phyloP scores from a whole-genome alignment of 2,329 filamentous ascomycete species.

The Simplicillium aogashimaense region DNA sequence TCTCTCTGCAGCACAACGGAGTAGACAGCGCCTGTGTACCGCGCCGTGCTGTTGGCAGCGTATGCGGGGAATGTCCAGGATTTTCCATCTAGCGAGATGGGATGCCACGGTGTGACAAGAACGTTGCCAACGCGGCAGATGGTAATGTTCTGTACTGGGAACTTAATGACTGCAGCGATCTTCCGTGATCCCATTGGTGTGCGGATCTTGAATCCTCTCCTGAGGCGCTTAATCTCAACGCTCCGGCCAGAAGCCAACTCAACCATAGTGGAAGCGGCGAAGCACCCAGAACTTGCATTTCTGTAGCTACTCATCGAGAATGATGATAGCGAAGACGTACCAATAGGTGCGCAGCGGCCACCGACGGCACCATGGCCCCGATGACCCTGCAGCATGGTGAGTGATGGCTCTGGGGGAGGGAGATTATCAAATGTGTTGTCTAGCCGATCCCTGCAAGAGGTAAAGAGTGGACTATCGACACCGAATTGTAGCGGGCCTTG shows the following conservation, averaged over 20 bases:
- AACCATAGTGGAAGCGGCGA: constrained; percentile 38
- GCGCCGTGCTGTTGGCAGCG: constrained; percentile 18
- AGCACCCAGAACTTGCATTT: constrained; percentile 33
- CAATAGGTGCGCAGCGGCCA: background rate
- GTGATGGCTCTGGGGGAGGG: constrained; percentile 30
- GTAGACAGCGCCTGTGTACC: constrained; percentile 43
- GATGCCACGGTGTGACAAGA: constrained; percentile 51
- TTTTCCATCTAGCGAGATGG: constrained; percentile 29
- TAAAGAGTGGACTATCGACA: constrained; percentile 38
- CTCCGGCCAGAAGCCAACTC: constrained; percentile 27
- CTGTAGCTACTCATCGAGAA: constrained; percentile 35
- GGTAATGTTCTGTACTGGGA: constrained; percentile 24
- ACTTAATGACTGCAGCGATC: constrained; percentile 42
- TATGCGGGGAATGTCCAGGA: constrained; percentile 38
- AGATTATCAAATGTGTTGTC: constrained; percentile 38
- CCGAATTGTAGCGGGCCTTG: constrained; percentile 46
- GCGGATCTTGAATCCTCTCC: constrained; percentile 33
- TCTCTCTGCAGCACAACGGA: constrained; percentile 45
- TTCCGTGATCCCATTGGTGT: constrained; percentile 39
- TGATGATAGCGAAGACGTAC: constrained; percentile 11
- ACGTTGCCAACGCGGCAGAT: constrained; percentile 37
- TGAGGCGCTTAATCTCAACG: constrained; percentile 32
- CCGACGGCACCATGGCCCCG: too few species aligned
- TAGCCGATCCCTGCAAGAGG: constrained; percentile 35
- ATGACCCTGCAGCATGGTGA: too few species aligned